A percentile compares a stretch with the other conserved stretches of the same genome.
phyloP scores from a whole-genome alignment of 169 alveolate species.

The Cryptosporidium sp. region DNA sequence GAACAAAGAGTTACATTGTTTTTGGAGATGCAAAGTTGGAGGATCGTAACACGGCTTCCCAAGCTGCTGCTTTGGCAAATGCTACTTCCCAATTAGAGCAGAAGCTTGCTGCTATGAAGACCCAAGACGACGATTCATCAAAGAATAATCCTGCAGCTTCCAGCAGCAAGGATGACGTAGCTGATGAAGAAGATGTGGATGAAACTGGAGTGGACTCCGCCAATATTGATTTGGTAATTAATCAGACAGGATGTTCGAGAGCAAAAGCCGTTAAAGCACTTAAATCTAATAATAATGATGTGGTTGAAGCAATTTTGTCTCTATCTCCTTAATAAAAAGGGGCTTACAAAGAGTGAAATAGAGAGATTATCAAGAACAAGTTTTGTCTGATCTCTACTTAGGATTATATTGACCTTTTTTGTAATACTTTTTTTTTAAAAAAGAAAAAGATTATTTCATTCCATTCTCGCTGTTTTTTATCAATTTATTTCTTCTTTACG shows the following conservation, averaged over 20 bases:
- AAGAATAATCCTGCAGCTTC: background rate
- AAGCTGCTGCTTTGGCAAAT: slow-evolving; percentile 73
- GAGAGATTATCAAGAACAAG: background rate
- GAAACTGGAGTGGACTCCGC: slow-evolving; percentile 88
- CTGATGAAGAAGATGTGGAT: slow-evolving; percentile 81
- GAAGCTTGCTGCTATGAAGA: slow-evolving; percentile 72
- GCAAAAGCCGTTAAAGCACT: slow-evolving; percentile 88
- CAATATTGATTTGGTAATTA: slow-evolving; percentile 87
- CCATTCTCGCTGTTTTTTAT: too few species aligned
- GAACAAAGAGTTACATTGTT: slow-evolving; percentile 49
- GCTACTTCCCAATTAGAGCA: slow-evolving; percentile 72
- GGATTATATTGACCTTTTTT: slow-evolving; percentile 14
- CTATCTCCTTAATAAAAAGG: slow-evolving; percentile 66
- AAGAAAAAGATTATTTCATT: too few species aligned
- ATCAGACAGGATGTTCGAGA: slow-evolving; percentile 87
- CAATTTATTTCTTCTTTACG: too few species aligned
- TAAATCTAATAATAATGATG: slow-evolving; percentile 85
- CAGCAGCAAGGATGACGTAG: slow-evolving; percentile 72
- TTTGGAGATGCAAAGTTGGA: slow-evolving; percentile 71
- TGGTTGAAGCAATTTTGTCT: slow-evolving; percentile 88
- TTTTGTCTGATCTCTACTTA: background rate
- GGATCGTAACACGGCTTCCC: slow-evolving; percentile 66
- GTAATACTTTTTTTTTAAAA: background rate
- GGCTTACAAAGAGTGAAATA: slow-evolving; percentile 8
- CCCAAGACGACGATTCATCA: background rate